Percentiles rank a stretch among this genome's conserved stretches.
These are phyloP conservation scores for Aegilops sharonensis DNA, from an alignment of 176 grass and related monocot genomes.

Conservation along the genomic window DNA sequence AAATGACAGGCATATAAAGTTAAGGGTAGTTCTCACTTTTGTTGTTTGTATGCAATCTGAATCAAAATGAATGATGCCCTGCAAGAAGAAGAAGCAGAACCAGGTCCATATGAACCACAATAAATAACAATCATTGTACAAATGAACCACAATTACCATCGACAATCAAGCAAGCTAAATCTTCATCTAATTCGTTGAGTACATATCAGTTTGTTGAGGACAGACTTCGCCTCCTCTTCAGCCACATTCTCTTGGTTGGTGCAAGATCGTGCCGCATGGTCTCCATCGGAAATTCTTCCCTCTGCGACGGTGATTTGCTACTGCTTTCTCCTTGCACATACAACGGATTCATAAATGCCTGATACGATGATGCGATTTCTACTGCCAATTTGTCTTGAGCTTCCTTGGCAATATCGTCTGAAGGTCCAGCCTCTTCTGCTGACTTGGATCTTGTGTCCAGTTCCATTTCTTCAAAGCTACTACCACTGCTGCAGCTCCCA, in stretches of 20 bases:
- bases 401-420: neutral
- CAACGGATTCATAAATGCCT: constrained; percentile 34
- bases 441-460: neutral
- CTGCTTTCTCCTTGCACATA: constrained; percentile 26
- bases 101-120: neutral
- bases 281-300: constrained; percentile 13
- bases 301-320: neutral
- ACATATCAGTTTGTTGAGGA: constrained; percentile 51
- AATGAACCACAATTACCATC: neutral
- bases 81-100: neutral
- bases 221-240: constrained; percentile 53
- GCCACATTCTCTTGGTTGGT: constrained; percentile 31
- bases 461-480: constrained; percentile 32
- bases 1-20: too few species aligned
- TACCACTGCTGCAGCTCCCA: constrained; percentile 17
- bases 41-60: neutral
- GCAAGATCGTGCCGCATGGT: neutral
- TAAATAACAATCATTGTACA: too few species aligned
- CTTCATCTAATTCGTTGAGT: neutral
- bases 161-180: constrained; percentile 22
- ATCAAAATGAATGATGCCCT: neutral
- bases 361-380: constrained; percentile 4
- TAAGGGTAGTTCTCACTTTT: neutral
- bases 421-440: constrained; percentile 44
- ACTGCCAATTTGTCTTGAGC: constrained; percentile 20